Evolutionary conservation across 345 rosid genomes (phyloP).

Genomic region (Limnanthes douglasii): DNA sequence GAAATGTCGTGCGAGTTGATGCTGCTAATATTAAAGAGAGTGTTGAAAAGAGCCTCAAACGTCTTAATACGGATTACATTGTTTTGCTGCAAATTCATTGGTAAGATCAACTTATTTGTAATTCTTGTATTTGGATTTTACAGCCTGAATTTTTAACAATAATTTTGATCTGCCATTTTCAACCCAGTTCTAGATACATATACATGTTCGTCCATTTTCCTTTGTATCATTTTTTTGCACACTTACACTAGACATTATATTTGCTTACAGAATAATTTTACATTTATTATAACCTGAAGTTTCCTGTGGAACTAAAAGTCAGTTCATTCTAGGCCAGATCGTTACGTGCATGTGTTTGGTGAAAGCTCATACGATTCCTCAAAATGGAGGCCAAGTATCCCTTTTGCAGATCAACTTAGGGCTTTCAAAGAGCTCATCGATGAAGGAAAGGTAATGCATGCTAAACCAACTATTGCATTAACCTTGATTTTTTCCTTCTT

Average conservation of each 20-base stretch:
- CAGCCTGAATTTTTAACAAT: not conserved
- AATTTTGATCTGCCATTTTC: no score
- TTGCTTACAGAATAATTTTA: no score
- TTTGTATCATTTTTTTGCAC: no score
- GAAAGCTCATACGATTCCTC: constrained; percentile 38
- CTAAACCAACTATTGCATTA: not conserved
- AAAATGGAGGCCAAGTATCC: constrained; percentile 75
- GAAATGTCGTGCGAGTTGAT: constrained; percentile 55
- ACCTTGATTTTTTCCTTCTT: no score
- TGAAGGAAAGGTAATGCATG: constrained; percentile 66
- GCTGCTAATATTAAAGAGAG: constrained; percentile 84
- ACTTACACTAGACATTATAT: no score
- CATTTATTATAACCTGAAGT: no score
- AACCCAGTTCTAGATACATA: no score
- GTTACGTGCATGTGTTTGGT: constrained; percentile 84
- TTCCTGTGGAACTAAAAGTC: no score
- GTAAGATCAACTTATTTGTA: constrained; percentile 18
- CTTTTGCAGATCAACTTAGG: constrained; percentile 67
- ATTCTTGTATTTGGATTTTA: not conserved
- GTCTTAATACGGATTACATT: constrained; percentile 81
- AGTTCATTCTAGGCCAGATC: constrained; percentile 81
- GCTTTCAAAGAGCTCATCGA: constrained; percentile 67
- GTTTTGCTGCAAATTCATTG: constrained; percentile 94
- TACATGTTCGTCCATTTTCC: no score
- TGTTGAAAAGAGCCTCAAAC: constrained; percentile 88